Evolutionary conservation across 1,284 basidiomycete species (phyloP), one percentile per base, ranked within the genome.

Genomic region (Apiotrichum brassicae): DNA sequence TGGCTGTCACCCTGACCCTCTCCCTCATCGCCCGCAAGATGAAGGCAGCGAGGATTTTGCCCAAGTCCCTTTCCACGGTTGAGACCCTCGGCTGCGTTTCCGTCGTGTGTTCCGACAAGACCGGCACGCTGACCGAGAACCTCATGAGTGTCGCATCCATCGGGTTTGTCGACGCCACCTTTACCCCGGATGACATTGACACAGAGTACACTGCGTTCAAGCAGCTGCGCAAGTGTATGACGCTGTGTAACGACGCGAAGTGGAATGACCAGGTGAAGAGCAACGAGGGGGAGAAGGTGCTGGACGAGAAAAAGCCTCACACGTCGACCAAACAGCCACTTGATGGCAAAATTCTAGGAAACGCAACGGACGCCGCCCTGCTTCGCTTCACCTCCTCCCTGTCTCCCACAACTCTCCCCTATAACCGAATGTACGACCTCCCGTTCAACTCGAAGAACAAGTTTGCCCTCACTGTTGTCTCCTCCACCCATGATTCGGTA

Each of bases 381-480:
- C 75, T 84, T 18, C 77, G 80, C 40, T 81, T 82, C 57, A 76
- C 80, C 57, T 67, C 68, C 4, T 59, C 81, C 6, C 45, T 61
- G 24, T 61, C 70, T 4, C 64, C 71, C 14, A 48, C 57, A 1
- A 60, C 64, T 22, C 50, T 62, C 4, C 64, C 68, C 32, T 76
- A 73, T 69, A 51, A 60, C 6, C 68, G 67, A 35, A 51, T 72
- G 4, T 74, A 67, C 61, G 72, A 72, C 40, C 58, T 71, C 35
- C 77, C 78, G 3, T 84, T 83, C 74, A 82, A 81, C 65, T 82
- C 81, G 9, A 78, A 77, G 63, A 82, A 82, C 65, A 84, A 84
- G 64, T 83, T 79, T 51, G 40, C 35, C 3, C 32, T 47, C 20
- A 43, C 38, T 23, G 2, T 25, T 26, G 26, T 38, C 18, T 16